A percentile compares a stretch with the other conserved stretches of the same genome.
These are phyloP conservation scores for Musa balbisiana DNA, from an alignment of 202 grass and related monocot species.

Conservation along the genomic window DNA sequence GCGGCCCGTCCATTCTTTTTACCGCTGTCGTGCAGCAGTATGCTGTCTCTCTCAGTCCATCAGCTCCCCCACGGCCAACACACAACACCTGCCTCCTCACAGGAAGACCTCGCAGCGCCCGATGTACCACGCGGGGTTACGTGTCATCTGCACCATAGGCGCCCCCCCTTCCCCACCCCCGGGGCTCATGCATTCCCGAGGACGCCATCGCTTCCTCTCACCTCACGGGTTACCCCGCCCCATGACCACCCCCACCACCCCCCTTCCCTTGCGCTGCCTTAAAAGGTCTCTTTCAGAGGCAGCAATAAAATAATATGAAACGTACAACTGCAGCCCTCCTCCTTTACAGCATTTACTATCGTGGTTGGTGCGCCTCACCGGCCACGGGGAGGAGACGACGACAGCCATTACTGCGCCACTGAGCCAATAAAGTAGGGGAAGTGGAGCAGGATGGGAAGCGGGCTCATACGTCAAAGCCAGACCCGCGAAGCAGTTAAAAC, in stretches of 20 bases:
- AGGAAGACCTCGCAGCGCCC: background rate
- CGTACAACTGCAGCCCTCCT: background rate
- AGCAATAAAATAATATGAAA: background rate
- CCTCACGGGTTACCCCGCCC: background rate
- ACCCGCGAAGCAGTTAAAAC: background rate
- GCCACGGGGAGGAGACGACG: background rate
- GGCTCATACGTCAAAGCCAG: background rate
- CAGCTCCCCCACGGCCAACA: constrained; percentile 13
- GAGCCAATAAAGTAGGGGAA: background rate
- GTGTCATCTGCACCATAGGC: constrained; percentile 2
- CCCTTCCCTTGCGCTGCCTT: background rate
- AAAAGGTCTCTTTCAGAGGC: background rate
- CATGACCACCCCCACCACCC: background rate
- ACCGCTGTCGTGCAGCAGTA: background rate
- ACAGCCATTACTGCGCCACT: too few relatives aligned
- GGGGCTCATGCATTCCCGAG: constrained; percentile 14
- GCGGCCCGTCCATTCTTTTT: too few relatives aligned
- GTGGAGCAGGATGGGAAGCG: background rate
- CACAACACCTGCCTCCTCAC: constrained; percentile 6
- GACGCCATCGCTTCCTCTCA: background rate
- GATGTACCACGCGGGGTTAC: background rate
- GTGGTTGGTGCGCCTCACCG: constrained; percentile 2
- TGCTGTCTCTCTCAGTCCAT: constrained; percentile 11
- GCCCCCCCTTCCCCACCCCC: too few relatives aligned
- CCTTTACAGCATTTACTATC: background rate